Percentiles rank a stretch among this genome's conserved stretches.
These are phyloP conservation scores for Musa balbisiana DNA, from an alignment of 202 grass and related monocot species.

Conservation along the genomic window DNA sequence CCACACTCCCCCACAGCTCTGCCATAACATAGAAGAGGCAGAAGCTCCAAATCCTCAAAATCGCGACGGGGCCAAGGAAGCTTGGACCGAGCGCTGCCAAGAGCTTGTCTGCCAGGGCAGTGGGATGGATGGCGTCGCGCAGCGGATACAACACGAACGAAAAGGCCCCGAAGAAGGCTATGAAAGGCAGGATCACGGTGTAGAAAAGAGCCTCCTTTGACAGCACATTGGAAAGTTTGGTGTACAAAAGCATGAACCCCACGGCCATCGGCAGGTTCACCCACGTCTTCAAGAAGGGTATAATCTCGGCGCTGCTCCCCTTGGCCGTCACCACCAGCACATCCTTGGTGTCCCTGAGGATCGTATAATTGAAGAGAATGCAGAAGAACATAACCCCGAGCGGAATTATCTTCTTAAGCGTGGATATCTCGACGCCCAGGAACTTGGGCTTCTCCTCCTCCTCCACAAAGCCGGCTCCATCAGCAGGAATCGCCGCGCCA, in stretches of 20 bases:
- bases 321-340: constrained; percentile 14
- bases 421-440: constrained; percentile 1
- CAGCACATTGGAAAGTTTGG: constrained; percentile 1
- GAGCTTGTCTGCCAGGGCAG: neutral
- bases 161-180: constrained; percentile 6
- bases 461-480: neutral
- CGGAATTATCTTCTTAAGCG: constrained; percentile 11
- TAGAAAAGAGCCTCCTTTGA: constrained; percentile 16
- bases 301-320: constrained; percentile 12
- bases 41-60: constrained; percentile 15
- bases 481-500: neutral
- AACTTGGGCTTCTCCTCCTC: neutral
- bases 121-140: constrained; percentile 7
- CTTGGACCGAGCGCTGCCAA: constrained; percentile 9
- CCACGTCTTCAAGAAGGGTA: constrained; percentile 8
- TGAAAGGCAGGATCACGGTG: constrained; percentile 2
- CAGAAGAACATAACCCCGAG: constrained; percentile 10
- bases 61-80: constrained; percentile 1
- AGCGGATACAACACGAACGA: neutral
- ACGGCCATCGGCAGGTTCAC: constrained; percentile 4
- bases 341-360: constrained; percentile 7
- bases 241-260: constrained; percentile 8
- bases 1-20: constrained; percentile 9
- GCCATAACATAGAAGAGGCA: constrained; percentile 9
- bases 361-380: constrained; percentile 11